Conservation (phyloP, 331 rosid species). For the Cydonia oblonga region DNA sequence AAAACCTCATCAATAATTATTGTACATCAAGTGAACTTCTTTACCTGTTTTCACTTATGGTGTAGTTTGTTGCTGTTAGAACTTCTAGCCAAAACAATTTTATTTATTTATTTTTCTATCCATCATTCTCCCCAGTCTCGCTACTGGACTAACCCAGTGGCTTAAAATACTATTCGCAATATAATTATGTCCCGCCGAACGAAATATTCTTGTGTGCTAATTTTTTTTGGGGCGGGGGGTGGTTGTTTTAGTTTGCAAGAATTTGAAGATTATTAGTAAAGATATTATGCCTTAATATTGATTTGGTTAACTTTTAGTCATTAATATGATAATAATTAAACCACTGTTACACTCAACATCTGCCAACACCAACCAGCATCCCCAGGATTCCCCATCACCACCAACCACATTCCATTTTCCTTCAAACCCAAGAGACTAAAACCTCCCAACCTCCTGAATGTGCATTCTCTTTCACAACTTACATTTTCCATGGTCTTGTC, state of each 20-base stretch:
- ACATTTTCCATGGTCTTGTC: conserved; percentile 22
- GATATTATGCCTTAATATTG: neutral
- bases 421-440: conserved; percentile 56
- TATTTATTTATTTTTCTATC: no score
- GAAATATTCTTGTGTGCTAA: no score
- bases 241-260: neutral
- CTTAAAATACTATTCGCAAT: neutral
- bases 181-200: neutral
- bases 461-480: conserved; percentile 32
- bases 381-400: conserved; percentile 17
- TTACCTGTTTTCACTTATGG: neutral
- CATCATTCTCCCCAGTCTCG: neutral
- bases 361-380: neutral
- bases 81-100: neutral
- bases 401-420: conserved; percentile 17
- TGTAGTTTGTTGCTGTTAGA: neutral
- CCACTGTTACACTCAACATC: neutral
- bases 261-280: neutral
- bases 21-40: neutral
- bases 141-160: neutral
- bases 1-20: neutral
- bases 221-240: neutral
- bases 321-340: neutral
- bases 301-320: no score
- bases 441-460: conserved; percentile 47